phyloP scores from a whole-genome alignment of 768 basidiomycete genomes.

The Arthromyces matolae region DNA sequence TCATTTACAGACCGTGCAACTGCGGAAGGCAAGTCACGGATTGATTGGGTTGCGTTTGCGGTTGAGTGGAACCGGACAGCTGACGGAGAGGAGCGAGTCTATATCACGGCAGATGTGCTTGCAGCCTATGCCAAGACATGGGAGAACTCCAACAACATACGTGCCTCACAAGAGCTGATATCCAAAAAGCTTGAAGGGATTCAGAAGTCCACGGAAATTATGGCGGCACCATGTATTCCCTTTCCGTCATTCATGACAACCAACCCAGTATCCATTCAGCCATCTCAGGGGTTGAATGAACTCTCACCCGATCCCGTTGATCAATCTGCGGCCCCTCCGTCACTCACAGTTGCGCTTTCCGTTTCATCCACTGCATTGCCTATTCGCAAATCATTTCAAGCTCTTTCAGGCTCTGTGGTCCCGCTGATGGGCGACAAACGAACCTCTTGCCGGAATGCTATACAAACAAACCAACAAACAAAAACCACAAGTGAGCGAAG shows the following conservation, averaged over 20 bases:
- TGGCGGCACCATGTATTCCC: not conserved
- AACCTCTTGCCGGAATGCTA: no score
- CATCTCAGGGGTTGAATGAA: not conserved
- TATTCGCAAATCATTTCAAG: no score
- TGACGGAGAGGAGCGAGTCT: slow-evolving; percentile 8
- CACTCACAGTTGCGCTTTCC: not conserved
- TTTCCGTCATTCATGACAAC: not conserved
- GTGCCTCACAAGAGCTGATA: slow-evolving; percentile 21
- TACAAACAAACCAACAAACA: no score
- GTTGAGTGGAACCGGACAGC: not conserved
- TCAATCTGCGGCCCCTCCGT: not conserved
- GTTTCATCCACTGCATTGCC: not conserved
- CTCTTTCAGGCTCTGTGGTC: no score
- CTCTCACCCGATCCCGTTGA: not conserved
- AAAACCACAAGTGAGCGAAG: no score
- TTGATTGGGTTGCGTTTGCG: slow-evolving; percentile 9
- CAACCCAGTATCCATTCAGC: not conserved
- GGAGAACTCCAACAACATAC: slow-evolving; percentile 21
- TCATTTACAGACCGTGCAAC: not conserved
- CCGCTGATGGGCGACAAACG: no score
- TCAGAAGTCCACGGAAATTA: not conserved
- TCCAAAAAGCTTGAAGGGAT: not conserved
- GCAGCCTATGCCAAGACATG: slow-evolving; percentile 20
- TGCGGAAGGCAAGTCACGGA: slow-evolving; percentile 6
- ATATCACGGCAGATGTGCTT: slow-evolving; percentile 22